Evolutionary conservation across 208 protist species (phyloP).

Genomic region (Vickermania spadyakhi): DNA sequence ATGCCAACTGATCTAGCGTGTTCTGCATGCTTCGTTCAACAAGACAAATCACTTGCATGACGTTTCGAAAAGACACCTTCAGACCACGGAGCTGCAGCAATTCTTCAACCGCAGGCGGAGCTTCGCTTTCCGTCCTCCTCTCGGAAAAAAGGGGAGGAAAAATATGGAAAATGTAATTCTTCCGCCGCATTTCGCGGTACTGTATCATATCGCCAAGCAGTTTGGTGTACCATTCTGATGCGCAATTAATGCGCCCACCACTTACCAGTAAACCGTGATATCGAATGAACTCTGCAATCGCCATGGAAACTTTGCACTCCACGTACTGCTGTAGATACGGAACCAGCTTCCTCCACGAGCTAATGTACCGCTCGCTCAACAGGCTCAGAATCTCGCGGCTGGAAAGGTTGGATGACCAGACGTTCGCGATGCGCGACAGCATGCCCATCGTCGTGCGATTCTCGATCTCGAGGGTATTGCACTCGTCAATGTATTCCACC

Average conservation of each 20-base stretch:
- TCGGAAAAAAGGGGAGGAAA: slow-evolving; percentile 20
- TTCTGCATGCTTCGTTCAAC: slow-evolving; percentile 11
- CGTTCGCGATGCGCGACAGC: slow-evolving; percentile 16
- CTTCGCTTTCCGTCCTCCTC: slow-evolving; percentile 2
- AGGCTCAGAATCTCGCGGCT: slow-evolving; percentile 5
- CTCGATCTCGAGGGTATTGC: slow-evolving; percentile 16
- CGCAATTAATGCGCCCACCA: slow-evolving; percentile 24
- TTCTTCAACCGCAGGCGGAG: not conserved
- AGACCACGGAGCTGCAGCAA: not conserved
- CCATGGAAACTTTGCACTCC: slow-evolving; percentile 32
- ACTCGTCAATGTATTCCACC: slow-evolving; percentile 29
- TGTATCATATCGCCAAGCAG: slow-evolving; percentile 25
- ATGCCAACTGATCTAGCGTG: slow-evolving; percentile 20
- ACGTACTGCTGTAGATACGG: slow-evolving; percentile 30
- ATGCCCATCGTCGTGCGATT: slow-evolving; percentile 19
- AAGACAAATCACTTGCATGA: slow-evolving; percentile 8
- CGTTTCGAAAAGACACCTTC: slow-evolving; percentile 1
- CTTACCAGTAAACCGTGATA: slow-evolving; percentile 26
- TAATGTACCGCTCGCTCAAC: slow-evolving; percentile 5
- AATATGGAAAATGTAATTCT: slow-evolving; percentile 36
- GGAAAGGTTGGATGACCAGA: slow-evolving; percentile 11
- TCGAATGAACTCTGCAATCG: slow-evolving; percentile 30
- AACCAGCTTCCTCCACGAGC: slow-evolving; percentile 17
- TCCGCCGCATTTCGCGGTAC: slow-evolving; percentile 30
- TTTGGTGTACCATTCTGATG: slow-evolving; percentile 25